Percentiles rank a stretch among this genome's conserved stretches.
Conservation (phyloP, 768 basidiomycete genomes). For the Clavulina sp. region DNA sequence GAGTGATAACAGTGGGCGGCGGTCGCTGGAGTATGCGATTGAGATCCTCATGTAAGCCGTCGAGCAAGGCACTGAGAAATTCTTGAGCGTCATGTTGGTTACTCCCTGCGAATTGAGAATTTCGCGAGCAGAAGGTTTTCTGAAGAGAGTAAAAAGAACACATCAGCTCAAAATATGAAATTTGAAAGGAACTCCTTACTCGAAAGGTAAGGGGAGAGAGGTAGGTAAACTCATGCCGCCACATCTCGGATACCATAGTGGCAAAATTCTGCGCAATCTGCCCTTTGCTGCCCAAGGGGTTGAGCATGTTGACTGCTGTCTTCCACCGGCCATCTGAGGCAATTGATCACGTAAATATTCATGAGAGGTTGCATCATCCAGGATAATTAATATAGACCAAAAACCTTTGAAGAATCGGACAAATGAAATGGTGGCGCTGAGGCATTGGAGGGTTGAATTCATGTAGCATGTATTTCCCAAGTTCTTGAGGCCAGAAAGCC, state of each 20-base stretch:
- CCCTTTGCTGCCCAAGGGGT: constrained; percentile 80
- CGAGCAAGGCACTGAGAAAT: constrained; percentile 84
- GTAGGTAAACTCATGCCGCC: constrained; percentile 71
- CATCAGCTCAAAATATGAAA: constrained; percentile 7
- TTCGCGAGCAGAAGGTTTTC: constrained; percentile 42
- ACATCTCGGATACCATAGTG: constrained; percentile 66
- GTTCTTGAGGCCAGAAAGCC: constrained; percentile 80
- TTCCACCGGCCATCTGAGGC: constrained; percentile 59
- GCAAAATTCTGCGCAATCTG: constrained; percentile 67
- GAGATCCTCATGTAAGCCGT: constrained; percentile 79
- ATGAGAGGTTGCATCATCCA: not conserved
- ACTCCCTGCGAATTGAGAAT: constrained; percentile 59
- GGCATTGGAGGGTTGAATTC: constrained; percentile 94
- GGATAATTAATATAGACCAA: not conserved
- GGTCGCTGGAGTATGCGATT: constrained; percentile 69
- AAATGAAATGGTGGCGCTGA: constrained; percentile 88
- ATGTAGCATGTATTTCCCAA: constrained; percentile 96
- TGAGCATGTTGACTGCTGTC: constrained; percentile 64
- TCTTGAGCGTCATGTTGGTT: constrained; percentile 98
- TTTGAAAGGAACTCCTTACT: constrained; percentile 30
- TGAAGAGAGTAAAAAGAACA: constrained; percentile 19
- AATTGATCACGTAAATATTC: not conserved
- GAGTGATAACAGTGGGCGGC: constrained; percentile 37
- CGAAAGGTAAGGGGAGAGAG: constrained; percentile 70
- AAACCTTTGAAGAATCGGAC: constrained; percentile 79